Evolutionary conservation across 2,329 filamentous ascomycete genomes (phyloP), one percentile per base, ranked within the genome.

Genomic region (Aspergillus vadensis): DNA sequence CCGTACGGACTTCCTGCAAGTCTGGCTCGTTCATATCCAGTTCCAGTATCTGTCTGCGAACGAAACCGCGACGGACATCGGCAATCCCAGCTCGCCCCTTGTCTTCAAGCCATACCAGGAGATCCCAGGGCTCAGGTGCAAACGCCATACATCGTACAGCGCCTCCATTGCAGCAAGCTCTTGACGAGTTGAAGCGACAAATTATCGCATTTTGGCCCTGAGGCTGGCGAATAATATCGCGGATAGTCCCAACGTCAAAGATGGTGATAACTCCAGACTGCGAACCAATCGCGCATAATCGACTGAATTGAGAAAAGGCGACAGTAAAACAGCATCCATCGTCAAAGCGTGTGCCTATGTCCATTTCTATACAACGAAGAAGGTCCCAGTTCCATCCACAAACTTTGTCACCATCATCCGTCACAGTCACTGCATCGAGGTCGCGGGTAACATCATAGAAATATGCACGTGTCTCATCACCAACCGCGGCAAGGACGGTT

Each of bases 61-160:
- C 66, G 60, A 81, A 82, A n/a, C 69, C 70, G 60, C 78, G 78
- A 41, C 80, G 79, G 52, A 82, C 69, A 67, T 82, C 80, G 32
- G 79, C 79, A 59, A 82, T 67, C 7, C 80, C 80, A 48, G 77
- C 77, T 63, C 77, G 74, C 15, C 80, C 80, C 64, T 91, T 88
- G 69, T 97, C 91, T 76, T 99, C 95, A 8, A 92, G 91, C 93
- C 95, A 98, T 6, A 96, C 90, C 43, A 99, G 80, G 17, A 99
- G 85, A 72, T 97, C 94, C 81, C 89, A 94, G 0, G 93, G 91
- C 1, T 91, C 90, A 0, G 94, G 93, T 4, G 91, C 92, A 73
- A 99, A 99, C 1, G 89, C 85, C 90, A 98, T 96, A 63, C 92
- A 91, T 63, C 95, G 86, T 56, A 98, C 88, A 32, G 94, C 92